A percentile compares a stretch with the other conserved stretches of the same genome.
phyloP scores from a whole-genome alignment of 2,329 filamentous ascomycete species.

The Aspergillus udagawae region DNA sequence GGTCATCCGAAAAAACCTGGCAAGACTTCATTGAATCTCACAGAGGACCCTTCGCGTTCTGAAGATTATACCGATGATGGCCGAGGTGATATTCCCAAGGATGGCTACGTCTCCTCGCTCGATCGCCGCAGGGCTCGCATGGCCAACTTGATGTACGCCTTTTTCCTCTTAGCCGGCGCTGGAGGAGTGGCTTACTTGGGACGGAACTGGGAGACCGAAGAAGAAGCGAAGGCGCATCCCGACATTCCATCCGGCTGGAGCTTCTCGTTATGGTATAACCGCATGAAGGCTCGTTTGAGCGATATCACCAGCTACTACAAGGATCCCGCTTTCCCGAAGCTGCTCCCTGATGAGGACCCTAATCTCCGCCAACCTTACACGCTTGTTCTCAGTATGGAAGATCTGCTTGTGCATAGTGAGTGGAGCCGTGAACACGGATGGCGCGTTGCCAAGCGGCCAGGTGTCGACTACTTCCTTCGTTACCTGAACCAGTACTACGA shows the following conservation, averaged over 20 bases:
- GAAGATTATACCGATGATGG: conserved; percentile 48
- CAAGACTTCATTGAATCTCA: conserved; percentile 46
- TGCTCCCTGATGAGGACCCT: conserved; percentile 71
- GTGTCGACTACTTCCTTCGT: conserved; percentile 93
- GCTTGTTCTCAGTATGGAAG: conserved; percentile 85
- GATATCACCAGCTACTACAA: conserved; percentile 88
- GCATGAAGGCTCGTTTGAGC: conserved; percentile 68
- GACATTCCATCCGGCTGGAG: conserved; percentile 79
- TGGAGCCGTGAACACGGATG: conserved; percentile 94
- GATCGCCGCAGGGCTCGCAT: conserved; percentile 75
- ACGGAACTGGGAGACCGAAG: conserved; percentile 75
- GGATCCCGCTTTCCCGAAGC: conserved; percentile 89
- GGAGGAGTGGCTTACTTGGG: conserved; percentile 70
- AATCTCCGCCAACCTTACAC: conserved; percentile 84
- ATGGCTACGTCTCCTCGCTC: conserved; percentile 83
- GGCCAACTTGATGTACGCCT: conserved; percentile 69
- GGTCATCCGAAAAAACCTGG: conserved; percentile 38
- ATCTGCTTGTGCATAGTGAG: conserved; percentile 89
- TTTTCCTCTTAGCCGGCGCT: conserved; percentile 54
- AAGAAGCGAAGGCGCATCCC: conserved; percentile 65
- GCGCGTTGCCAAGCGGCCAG: conserved; percentile 90
- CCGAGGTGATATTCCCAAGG: conserved; percentile 63
- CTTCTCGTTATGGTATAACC: conserved; percentile 70
- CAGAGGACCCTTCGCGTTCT: conserved; percentile 46
- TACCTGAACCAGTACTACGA: conserved; percentile 99